These are phyloP conservation scores for Cucumis hystrix DNA, from an alignment of 306 rosid genomes.

Conservation along the genomic window DNA sequence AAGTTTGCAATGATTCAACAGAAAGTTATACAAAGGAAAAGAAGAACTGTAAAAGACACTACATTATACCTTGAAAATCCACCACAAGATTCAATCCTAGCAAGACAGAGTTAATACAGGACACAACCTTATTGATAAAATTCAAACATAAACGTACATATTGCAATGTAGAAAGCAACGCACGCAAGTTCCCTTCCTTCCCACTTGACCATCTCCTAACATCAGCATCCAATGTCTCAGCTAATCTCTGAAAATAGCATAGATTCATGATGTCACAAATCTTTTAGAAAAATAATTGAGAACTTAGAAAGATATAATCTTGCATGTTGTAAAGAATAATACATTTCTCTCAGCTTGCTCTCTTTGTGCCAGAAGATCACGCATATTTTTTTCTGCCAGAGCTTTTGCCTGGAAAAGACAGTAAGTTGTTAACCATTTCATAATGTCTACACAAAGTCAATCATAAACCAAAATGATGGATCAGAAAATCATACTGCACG, in stretches of 20 bases:
- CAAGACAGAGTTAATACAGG: background rate
- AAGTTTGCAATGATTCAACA: background rate
- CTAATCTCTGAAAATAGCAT: constrained; percentile 67
- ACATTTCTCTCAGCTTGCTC: constrained; percentile 91
- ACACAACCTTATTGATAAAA: background rate
- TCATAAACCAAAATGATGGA: constrained; percentile 1
- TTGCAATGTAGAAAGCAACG: constrained; percentile 93
- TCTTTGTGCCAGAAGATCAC: constrained; percentile 69
- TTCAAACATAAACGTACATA: constrained; percentile 49
- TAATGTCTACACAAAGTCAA: constrained; percentile 1
- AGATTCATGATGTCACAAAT: constrained; percentile 10
- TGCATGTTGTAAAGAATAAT: background rate
- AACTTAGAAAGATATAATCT: background rate
- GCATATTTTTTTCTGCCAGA: constrained; percentile 80
- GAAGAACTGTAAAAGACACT: background rate
- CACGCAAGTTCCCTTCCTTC: constrained; percentile 98
- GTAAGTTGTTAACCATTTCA: constrained; percentile 18
- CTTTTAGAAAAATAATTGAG: constrained; percentile 7
- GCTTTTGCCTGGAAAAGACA: constrained; percentile 62
- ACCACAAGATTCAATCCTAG: background rate
- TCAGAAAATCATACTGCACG: constrained; percentile 60
- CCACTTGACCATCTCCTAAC: constrained; percentile 97
- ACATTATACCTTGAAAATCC: background rate
- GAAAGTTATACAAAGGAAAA: background rate
- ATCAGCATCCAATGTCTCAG: constrained; percentile 93